phyloP scores from a whole-genome alignment of 2,329 filamentous ascomycete genomes.

The Trichoderma brevicompactum region DNA sequence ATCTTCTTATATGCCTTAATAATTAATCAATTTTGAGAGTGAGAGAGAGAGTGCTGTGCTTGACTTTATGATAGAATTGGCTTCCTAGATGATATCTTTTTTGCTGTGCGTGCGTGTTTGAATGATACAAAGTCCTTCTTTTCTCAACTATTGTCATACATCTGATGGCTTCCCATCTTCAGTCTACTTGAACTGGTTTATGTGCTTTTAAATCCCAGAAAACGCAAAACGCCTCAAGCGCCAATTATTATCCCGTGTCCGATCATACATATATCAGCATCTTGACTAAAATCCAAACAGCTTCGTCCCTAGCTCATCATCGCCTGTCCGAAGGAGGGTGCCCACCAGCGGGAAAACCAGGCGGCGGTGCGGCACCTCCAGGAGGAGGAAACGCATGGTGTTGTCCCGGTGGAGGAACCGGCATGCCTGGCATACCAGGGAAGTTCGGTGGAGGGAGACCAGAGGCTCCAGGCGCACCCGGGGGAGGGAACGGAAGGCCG shows the following conservation, averaged over 20 bases:
- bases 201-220: conserved; percentile 7
- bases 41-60: not conserved
- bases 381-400: conserved; percentile 48
- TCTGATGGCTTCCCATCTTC: not conserved
- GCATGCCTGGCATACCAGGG: conserved; percentile 44
- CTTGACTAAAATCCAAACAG: not conserved
- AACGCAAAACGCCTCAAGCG: conserved; percentile 42
- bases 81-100: not conserved
- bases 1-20: not conserved
- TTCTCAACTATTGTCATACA: not conserved
- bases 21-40: not conserved
- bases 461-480: conserved; percentile 36
- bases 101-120: not conserved
- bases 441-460: conserved; percentile 39
- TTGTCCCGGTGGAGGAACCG: conserved; percentile 42
- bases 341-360: conserved; percentile 44
- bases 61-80: not conserved
- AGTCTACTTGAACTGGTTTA: conserved; percentile 8
- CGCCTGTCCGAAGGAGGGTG: conserved; percentile 47
- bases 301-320: conserved; percentile 31
- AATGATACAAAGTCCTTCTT: not conserved
- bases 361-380: conserved; percentile 38
- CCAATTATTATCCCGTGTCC: conserved; percentile 29
- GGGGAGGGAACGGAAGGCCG: conserved; percentile 35
- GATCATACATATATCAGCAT: not conserved